Conservation (phyloP, 768 basidiomycete genomes). For the Tylopilus rubrobrunneus region DNA sequence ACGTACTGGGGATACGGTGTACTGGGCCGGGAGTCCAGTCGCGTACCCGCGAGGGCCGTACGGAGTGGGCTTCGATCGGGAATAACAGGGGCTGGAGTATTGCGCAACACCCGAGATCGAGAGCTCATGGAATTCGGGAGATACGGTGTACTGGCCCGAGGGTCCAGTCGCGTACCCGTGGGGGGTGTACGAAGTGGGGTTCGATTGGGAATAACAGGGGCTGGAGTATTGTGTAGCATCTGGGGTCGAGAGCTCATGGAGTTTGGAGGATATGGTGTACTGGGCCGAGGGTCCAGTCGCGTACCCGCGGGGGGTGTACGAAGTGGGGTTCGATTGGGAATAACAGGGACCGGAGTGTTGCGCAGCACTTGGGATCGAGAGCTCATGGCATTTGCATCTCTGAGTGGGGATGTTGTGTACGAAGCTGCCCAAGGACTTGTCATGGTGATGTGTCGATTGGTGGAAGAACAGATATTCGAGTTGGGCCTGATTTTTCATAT, state of each 20-base stretch:
- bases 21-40: conserved; percentile 8
- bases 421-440: conserved; percentile 9
- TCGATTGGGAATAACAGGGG: conserved; percentile 11
- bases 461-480: not conserved
- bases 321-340: conserved; percentile 10
- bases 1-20: conserved; percentile 11
- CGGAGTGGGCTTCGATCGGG: conserved; percentile 8
- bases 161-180: conserved; percentile 1
- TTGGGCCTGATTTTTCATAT: conserved; percentile 8
- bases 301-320: not conserved
- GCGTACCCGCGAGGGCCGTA: not conserved
- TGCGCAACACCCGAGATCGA: not conserved
- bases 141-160: conserved; percentile 2
- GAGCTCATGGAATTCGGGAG: not conserved
- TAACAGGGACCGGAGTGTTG: conserved; percentile 22
- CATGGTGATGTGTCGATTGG: conserved; percentile 10
- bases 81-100: conserved; percentile 23
- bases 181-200: conserved; percentile 9
- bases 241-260: not conserved
- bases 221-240: conserved; percentile 17
- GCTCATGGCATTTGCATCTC: conserved; percentile 12
- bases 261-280: too few relatives aligned
- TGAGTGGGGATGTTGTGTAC: conserved; percentile 27
- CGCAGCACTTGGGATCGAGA: not conserved
- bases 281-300: conserved; percentile 10